These are phyloP conservation scores for Solanum hybrid DNA, from an alignment of 305 asterid genomes.

Conservation along the genomic window DNA sequence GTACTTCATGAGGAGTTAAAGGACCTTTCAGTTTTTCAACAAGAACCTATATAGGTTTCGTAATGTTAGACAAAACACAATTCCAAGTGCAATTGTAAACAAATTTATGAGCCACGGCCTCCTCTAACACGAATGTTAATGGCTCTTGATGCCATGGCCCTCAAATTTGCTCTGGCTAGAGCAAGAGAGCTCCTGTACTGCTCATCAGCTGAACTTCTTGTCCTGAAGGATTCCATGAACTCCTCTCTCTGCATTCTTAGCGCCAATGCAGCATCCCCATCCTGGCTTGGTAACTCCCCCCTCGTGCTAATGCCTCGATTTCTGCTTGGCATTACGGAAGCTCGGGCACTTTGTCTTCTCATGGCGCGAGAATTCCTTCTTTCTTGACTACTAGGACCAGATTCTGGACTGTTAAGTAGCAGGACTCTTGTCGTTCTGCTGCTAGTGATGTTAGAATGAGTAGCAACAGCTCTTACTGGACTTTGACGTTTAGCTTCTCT, in stretches of 20 bases:
- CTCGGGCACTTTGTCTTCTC: conserved; percentile 22
- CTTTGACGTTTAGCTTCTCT: conserved; percentile 14
- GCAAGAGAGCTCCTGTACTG: conserved; percentile 21
- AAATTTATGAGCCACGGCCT: conserved; percentile 6
- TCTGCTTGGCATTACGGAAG: conserved; percentile 14
- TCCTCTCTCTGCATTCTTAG: conserved; percentile 91
- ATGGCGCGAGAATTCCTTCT: conserved; percentile 20
- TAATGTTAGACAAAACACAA: not conserved
- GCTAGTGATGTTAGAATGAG: not conserved
- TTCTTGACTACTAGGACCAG: conserved; percentile 12
- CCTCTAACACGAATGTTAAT: conserved; percentile 15
- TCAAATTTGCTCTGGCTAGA: conserved; percentile 32
- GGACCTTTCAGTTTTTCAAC: not conserved
- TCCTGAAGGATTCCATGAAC: conserved; percentile 49
- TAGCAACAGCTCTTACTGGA: conserved; percentile 13
- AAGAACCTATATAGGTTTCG: not conserved
- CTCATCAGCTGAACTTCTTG: conserved; percentile 11
- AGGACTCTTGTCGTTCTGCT: conserved; percentile 23
- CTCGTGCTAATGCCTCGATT: conserved; percentile 12
- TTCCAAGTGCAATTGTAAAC: not conserved
- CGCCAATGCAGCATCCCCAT: conserved; percentile 87
- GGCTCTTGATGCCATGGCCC: conserved; percentile 49
- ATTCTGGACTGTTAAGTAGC: conserved; percentile 32
- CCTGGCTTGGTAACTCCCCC: conserved; percentile 45
- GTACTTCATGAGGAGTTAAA: not conserved